Percentiles rank a stretch among this genome's conserved stretches.
phyloP scores from a whole-genome alignment of 257 asterid species.

The Pogostemon cablin region DNA sequence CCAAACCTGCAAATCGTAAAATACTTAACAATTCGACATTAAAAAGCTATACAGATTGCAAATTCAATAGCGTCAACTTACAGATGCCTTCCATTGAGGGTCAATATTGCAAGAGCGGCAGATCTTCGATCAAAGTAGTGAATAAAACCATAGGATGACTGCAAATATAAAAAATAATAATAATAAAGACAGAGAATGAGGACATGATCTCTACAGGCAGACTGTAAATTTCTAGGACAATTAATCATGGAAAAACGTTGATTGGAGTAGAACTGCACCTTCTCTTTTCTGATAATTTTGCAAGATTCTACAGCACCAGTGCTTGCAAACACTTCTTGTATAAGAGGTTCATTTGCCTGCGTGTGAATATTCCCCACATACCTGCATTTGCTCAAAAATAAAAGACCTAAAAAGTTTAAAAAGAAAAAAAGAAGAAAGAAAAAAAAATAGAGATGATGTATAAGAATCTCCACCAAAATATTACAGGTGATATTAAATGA shows the following conservation, averaged over 20 bases:
- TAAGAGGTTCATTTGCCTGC: constrained; percentile 86
- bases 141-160: constrained; percentile 73
- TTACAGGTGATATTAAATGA: constrained; percentile 27
- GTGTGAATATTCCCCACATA: constrained; percentile 84
- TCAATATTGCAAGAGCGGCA: constrained; percentile 58
- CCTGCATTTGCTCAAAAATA: constrained; percentile 71
- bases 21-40: constrained; percentile 2
- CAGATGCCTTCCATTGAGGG: constrained; percentile 68
- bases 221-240: constrained; percentile 11
- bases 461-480: constrained; percentile 34
- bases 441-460: constrained; percentile 28
- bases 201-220: constrained; percentile 24
- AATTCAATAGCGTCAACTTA: constrained; percentile 44
- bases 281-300: constrained; percentile 88
- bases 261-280: constrained; percentile 44
- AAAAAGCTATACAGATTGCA: constrained; percentile 17
- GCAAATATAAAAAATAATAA: constrained; percentile 34
- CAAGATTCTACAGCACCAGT: constrained; percentile 89
- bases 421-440: constrained; percentile 17
- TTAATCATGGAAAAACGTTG: constrained; percentile 6
- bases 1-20: constrained; percentile 70
- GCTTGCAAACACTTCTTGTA: constrained; percentile 88
- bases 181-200: constrained; percentile 8
- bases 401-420: constrained; percentile 34
- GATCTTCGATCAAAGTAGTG: constrained; percentile 68